Percentiles rank a stretch among this genome's conserved stretches.
Conservation (phyloP, 176 grass and related monocot species). For the Musa acuminata region DNA sequence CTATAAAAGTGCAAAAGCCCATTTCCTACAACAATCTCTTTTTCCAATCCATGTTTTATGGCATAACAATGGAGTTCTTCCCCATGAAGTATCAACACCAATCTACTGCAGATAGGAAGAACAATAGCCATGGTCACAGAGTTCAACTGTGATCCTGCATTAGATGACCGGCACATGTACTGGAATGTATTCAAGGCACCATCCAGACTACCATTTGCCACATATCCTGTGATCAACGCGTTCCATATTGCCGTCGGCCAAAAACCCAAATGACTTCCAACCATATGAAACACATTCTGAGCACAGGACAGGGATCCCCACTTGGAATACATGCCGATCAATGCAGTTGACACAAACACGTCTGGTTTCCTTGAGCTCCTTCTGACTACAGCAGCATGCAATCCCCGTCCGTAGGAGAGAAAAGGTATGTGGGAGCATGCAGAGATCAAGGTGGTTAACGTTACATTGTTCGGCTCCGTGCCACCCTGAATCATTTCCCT, state of each 20-base stretch:
- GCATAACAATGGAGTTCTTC: slow-evolving; percentile 35
- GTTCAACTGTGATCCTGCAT: slow-evolving; percentile 11
- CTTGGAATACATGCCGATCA: slow-evolving; percentile 25
- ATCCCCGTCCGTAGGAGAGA: slow-evolving; percentile 20
- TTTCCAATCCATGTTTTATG: slow-evolving; percentile 18
- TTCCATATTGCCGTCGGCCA: slow-evolving; percentile 20
- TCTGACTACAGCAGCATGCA: slow-evolving; percentile 19
- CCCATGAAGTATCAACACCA: slow-evolving; percentile 9
- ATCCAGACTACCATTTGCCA: neutral
- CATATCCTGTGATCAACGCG: slow-evolving; percentile 20
- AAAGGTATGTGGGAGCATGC: slow-evolving; percentile 9
- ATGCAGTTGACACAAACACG: slow-evolving; percentile 16
- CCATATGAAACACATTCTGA: neutral
- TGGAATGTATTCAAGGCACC: slow-evolving; percentile 18
- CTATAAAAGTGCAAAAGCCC: slow-evolving; percentile 27
- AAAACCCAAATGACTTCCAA: slow-evolving; percentile 11
- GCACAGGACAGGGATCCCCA: slow-evolving; percentile 21
- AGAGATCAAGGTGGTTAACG: slow-evolving; percentile 13
- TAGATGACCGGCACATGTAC: slow-evolving; percentile 12
- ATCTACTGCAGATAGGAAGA: slow-evolving; percentile 24
- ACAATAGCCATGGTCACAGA: slow-evolving; percentile 20
- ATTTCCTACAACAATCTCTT: slow-evolving; percentile 26
- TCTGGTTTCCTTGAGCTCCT: slow-evolving; percentile 1
- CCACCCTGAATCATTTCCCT: slow-evolving; percentile 14
- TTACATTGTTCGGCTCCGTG: slow-evolving; percentile 12